Evolutionary conservation across 2,329 filamentous ascomycete species (phyloP), one percentile per base, ranked within the genome.

Genomic region (Ceratocystis destructans): DNA sequence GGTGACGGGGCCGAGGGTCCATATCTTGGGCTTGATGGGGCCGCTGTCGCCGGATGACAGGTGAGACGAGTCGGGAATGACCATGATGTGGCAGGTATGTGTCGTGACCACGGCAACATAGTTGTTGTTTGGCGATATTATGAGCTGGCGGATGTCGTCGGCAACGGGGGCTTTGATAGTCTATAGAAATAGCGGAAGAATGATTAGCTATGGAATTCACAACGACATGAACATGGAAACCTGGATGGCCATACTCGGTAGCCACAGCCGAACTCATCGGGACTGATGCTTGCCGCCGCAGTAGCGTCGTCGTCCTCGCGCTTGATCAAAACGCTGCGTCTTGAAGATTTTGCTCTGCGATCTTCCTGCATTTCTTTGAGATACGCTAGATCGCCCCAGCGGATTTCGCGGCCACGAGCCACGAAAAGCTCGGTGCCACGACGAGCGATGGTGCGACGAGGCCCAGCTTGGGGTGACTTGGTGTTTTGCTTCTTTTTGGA

Each of bases 391-490:
- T 96, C 90, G 8, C 89, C 87, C 91, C 94, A 99, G 74, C 92
- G 83, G 69, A 99, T 88, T 75, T 97, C 90, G 71, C 88, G 92
- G 62, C 92, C 92, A 50, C 88, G 86, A 22, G 91, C 92, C 12
- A 90, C 86, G 73, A 97, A 97, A 8, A 97, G 79, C 72, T 99
- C 92, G 0, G 89, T 90, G 17, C 89, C 91, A 68, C 93, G 82
- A 62, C 83, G 85, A 8, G 91, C 92, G 71, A 97, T 87, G 0
- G 86, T 91, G 69, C 84, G 76, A 67, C 80, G 78, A 8, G 84
- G 82, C 20, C 83, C 82, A 1, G 74, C 72, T 22, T 74, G 71
- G 1, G 74, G 64, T 15, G 74, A 8, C 70, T 77, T 77, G 73
- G 77, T 79, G 25, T 44, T 57, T 12, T 50, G 22, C 65, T 69